These are phyloP conservation scores for Backusella tuberculispora DNA, from an alignment of 192 early-diverging fungal species.

Conservation along the genomic window DNA sequence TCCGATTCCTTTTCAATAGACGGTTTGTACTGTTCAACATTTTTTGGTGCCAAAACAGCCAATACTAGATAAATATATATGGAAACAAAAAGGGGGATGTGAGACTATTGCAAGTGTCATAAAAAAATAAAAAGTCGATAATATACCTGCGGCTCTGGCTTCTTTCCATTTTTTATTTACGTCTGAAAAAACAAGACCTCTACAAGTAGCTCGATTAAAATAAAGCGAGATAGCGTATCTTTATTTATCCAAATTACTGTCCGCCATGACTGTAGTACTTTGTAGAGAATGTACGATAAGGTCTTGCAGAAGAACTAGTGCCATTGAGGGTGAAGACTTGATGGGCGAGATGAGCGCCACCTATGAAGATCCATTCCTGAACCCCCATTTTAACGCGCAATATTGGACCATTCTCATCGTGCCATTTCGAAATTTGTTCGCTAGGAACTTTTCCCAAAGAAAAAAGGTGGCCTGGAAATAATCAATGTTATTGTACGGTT, in stretches of 20 bases:
- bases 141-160: not conserved
- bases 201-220: not conserved
- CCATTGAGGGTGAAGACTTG: constrained; percentile 10
- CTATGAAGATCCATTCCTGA: constrained; percentile 16
- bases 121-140: too few relatives aligned
- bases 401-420: constrained; percentile 7
- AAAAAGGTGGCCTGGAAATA: constrained; percentile 8
- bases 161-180: constrained; percentile 14
- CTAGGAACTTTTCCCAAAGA: not conserved
- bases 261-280: not conserved
- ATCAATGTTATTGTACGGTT: too few relatives aligned
- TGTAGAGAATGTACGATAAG: not conserved
- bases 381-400: constrained; percentile 15
- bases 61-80: not conserved
- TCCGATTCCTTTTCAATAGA: not conserved
- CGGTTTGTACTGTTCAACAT: not conserved
- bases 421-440: not conserved
- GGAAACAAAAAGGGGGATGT: not conserved
- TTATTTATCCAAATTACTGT: not conserved
- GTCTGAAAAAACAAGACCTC: constrained; percentile 14
- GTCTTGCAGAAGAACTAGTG: not conserved
- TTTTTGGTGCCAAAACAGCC: not conserved
- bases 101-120: too few relatives aligned
- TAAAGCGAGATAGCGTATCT: not conserved
- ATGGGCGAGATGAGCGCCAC: constrained; percentile 19